Evolutionary conservation across 495 filamentous ascomycete species (phyloP).

Genomic region (Penicilliopsis zonata): DNA sequence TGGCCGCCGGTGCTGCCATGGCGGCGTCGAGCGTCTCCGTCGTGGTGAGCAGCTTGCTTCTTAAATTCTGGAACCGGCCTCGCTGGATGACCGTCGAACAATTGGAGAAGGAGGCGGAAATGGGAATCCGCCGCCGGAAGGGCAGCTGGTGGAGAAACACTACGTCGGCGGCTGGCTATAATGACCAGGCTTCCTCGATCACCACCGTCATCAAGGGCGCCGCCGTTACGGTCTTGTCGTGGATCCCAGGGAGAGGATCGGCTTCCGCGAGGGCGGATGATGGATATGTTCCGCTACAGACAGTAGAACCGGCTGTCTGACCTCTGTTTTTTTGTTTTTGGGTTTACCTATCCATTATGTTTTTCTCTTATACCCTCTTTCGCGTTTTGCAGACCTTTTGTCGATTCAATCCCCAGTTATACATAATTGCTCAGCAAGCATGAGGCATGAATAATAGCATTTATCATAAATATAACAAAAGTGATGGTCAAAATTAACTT

Average conservation of each 20-base stretch:
- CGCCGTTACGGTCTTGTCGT: slow-evolving; percentile 14
- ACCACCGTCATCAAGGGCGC: slow-evolving; percentile 9
- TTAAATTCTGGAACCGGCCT: slow-evolving; percentile 83
- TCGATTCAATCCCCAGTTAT: not conserved
- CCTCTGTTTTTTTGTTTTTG: not conserved
- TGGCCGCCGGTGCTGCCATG: slow-evolving; percentile 94
- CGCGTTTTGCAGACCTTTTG: not conserved
- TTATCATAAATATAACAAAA: no score
- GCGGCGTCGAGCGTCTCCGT: slow-evolving; percentile 83
- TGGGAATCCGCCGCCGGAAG: slow-evolving; percentile 6
- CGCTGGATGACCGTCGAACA: slow-evolving; percentile 75
- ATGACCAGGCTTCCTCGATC: slow-evolving; percentile 8
- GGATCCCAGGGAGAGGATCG: slow-evolving; percentile 14
- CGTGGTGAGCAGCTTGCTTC: slow-evolving; percentile 65
- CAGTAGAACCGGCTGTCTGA: slow-evolving; percentile 25
- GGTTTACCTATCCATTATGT: not conserved
- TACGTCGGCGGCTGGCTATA: slow-evolving; percentile 10
- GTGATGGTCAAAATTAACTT: no score
- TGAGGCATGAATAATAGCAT: no score
- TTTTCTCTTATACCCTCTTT: not conserved
- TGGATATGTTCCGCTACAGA: slow-evolving; percentile 33
- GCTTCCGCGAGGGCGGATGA: slow-evolving; percentile 17
- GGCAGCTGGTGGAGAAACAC: slow-evolving; percentile 23
- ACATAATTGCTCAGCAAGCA: not conserved
- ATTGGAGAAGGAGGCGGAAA: slow-evolving; percentile 37